A percentile compares a stretch with the other conserved stretches of the same genome.
Evolutionary conservation across 1,284 basidiomycete genomes (phyloP).

Genomic region (Pseudozyma sp.): DNA sequence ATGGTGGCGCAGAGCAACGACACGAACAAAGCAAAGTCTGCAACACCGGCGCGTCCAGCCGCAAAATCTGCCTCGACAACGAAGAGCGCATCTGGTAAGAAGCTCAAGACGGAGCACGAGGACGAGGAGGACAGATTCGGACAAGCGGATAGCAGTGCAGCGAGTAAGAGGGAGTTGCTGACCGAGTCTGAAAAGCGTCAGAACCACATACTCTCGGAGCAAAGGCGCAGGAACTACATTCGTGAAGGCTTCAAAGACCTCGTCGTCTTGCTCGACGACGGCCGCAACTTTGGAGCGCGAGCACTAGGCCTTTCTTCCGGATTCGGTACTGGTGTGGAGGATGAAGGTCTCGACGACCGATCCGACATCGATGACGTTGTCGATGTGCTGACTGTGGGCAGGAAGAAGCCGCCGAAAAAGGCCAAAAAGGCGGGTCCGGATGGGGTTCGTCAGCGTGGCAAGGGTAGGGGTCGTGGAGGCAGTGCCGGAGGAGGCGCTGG

Average conservation of each 20-base stretch:
- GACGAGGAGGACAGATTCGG: constrained; percentile 23
- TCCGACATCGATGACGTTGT: constrained; percentile 60
- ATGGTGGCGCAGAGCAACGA: constrained; percentile 12
- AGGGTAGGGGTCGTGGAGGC: constrained; percentile 64
- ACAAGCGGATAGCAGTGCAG: constrained; percentile 11
- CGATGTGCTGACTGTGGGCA: constrained; percentile 44
- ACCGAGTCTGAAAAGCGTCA: constrained; percentile 63
- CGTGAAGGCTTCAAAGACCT: constrained; percentile 66
- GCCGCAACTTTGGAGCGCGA: constrained; percentile 63
- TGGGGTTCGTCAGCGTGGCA: constrained; percentile 55
- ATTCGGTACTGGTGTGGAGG: constrained; percentile 66
- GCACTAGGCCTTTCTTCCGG: constrained; percentile 64
- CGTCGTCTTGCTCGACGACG: constrained; percentile 65
- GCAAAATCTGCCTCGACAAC: neutral
- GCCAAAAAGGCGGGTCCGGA: constrained; percentile 50
- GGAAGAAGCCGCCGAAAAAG: constrained; percentile 57
- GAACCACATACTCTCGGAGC: constrained; percentile 65
- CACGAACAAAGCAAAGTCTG: constrained; percentile 3
- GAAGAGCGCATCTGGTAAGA: constrained; percentile 42
- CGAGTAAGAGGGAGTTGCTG: constrained; percentile 52
- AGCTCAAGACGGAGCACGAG: constrained; percentile 56
- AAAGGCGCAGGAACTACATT: constrained; percentile 65
- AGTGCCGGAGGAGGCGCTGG: constrained; percentile 66
- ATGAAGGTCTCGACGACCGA: constrained; percentile 65
- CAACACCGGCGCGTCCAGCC: constrained; percentile 14